Evolutionary conservation across 768 basidiomycete genomes (phyloP), one percentile per base, ranked within the genome.

Genomic region (Cytidiella melzeri): DNA sequence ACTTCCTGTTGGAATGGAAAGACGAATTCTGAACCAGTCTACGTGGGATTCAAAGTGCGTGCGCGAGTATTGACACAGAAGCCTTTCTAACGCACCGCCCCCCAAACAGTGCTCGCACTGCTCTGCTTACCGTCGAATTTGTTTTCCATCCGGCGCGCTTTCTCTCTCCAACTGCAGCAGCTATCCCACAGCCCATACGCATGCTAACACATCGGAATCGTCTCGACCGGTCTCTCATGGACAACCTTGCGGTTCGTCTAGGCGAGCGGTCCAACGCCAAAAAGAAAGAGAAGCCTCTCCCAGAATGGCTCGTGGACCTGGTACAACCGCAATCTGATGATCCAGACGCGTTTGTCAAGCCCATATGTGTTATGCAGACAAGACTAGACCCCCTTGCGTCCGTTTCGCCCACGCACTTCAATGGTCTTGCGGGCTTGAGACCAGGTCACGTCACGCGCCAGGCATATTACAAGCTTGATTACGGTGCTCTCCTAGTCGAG

Each of bases 1-100:
- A 48, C 73, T 94, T 38, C 82, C 92, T 0, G 62, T 73, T 24
- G 92, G 92, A 11, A 96, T 96, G 92, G 83, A 86, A 55, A 72
- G 80, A 52, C 72, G 83, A 50, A 84, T 74, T 56, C 56, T 74
- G 48, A 96, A 94, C 63, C 87, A 91, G 63, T 92, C 91, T 5
- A 75, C 71, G 20, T 93, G 87, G 81, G 85, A 93, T 68, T 69
- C 72, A 64, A 90, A 77, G 92, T 95, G 66, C 55, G 79, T 70
- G 41, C 44, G 26, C 42, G 48, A 45, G 45, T 64, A n/a, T n/a
- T n/a, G n/a, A n/a, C n/a, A n/a, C n/a, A n/a, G n/a, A n/a, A n/a
- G 13, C 51, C 18, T 38, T 30, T 43, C 50, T 10, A 44, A 28
- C 62, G 91, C 90, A 67, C 80, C 51, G n/a, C n/a, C n/a, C n/a